phyloP scores from a whole-genome alignment of 2,329 filamentous ascomycete species.

The Sarocladium brachiariae region DNA sequence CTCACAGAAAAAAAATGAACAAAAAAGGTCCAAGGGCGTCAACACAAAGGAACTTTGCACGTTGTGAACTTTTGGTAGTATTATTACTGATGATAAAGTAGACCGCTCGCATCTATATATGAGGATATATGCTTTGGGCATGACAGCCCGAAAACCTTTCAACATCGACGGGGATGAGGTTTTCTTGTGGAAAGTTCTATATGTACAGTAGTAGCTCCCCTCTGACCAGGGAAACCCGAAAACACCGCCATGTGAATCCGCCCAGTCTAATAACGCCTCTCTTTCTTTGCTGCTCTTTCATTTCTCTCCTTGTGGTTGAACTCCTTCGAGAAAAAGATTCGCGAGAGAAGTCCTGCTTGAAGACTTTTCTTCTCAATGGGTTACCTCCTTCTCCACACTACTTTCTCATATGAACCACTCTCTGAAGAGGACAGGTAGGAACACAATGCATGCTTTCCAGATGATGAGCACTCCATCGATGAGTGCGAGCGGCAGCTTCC shows the following conservation, averaged over 20 bases:
- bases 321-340: neutral
- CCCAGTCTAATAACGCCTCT: neutral
- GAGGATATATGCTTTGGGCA: neutral
- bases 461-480: conserved; percentile 64
- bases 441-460: conserved; percentile 74
- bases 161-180: neutral
- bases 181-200: neutral
- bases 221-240: no score
- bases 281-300: neutral
- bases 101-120: neutral
- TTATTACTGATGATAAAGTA: no score
- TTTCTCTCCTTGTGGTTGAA: neutral
- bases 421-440: conserved; percentile 71
- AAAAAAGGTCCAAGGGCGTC: no score
- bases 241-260: no score
- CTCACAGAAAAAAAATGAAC: no score
- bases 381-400: no score
- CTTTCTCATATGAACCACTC: conserved; percentile 39
- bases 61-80: no score
- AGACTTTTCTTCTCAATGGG: neutral
- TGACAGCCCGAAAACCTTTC: neutral
- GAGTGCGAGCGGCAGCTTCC: conserved; percentile 51
- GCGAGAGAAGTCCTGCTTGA: neutral
- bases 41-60: no score
- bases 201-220: neutral